Conservation (phyloP, 106 monocot genomes). For the Iris macrosiphon region DNA sequence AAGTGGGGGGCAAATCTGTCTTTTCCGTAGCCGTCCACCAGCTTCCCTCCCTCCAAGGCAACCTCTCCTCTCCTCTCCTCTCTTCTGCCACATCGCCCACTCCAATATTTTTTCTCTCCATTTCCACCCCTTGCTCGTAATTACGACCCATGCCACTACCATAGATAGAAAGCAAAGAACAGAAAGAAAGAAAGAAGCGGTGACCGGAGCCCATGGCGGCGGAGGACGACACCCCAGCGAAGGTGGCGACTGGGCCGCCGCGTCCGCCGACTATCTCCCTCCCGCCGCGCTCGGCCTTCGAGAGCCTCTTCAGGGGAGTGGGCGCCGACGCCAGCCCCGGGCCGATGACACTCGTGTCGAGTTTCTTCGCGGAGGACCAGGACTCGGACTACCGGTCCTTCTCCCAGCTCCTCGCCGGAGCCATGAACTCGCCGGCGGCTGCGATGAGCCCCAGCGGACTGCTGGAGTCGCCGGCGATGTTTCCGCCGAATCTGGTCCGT, state of each 20-base stretch:
- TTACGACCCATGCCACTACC: no score
- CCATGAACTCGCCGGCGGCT: conserved; percentile 32
- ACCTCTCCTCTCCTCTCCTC: no score
- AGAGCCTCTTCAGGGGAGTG: conserved; percentile 28
- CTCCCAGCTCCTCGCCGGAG: conserved; percentile 50
- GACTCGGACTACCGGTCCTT: conserved; percentile 41
- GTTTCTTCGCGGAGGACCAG: conserved; percentile 32
- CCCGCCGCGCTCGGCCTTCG: conserved; percentile 22
- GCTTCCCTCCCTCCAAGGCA: no score
- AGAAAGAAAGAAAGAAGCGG: no score
- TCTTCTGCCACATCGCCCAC: no score
- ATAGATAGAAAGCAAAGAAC: no score
- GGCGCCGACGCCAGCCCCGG: conserved; percentile 34
- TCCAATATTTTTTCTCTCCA: no score
- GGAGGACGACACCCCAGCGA: background rate
- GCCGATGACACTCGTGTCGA: conserved; percentile 40
- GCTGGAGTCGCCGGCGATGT: conserved; percentile 33
- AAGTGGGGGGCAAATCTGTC: no score
- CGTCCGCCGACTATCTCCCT: conserved; percentile 18
- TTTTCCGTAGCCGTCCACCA: no score
- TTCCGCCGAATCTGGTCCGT: conserved; percentile 17
- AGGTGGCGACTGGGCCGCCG: conserved; percentile 1
- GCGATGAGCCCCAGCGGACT: conserved; percentile 27
- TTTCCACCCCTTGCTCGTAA: no score
- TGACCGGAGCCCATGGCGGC: conserved; percentile 7